These are phyloP conservation scores for Exophiala phaeomuriformis DNA, from an alignment of 2,329 filamentous ascomycete genomes.

Conservation along the genomic window DNA sequence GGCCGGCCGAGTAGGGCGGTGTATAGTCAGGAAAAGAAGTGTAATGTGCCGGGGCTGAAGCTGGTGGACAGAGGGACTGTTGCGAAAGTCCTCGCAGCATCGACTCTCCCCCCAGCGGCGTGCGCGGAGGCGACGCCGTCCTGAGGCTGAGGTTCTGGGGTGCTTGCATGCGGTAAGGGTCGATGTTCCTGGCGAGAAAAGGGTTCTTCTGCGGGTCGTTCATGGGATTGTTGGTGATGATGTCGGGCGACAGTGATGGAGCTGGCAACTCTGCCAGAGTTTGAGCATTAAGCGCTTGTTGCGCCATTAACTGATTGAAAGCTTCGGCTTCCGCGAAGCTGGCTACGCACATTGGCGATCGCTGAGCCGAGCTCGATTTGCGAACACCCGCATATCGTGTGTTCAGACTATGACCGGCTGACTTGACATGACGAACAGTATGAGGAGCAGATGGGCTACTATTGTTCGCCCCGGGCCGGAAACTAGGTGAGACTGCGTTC, in stretches of 20 bases:
- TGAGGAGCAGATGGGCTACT: conserved; percentile 31
- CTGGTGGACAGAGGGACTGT: conserved; percentile 34
- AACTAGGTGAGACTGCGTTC: conserved; percentile 39
- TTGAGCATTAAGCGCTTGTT: conserved; percentile 16
- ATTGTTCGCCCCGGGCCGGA: conserved; percentile 30
- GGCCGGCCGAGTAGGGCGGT: conserved; percentile 32
- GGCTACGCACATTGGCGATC: conserved; percentile 42
- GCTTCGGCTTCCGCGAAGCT: conserved; percentile 40
- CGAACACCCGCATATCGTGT: conserved; percentile 41
- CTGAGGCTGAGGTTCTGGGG: conserved; percentile 13
- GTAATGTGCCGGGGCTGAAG: conserved; percentile 40
- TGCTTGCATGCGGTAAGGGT: conserved; percentile 10
- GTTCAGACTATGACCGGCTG: conserved; percentile 38
- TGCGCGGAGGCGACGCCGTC: conserved; percentile 40
- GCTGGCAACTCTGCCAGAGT: conserved; percentile 13
- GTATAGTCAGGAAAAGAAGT: conserved; percentile 39
- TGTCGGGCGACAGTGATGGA: conserved; percentile 15
- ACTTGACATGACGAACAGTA: conserved; percentile 41
- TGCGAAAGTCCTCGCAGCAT: conserved; percentile 25
- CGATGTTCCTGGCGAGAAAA: conserved; percentile 11
- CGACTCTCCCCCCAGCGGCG: conserved; percentile 35
- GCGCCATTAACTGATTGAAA: conserved; percentile 29
- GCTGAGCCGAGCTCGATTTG: conserved; percentile 40
- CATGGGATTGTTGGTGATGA: conserved; percentile 7
- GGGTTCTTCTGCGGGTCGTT: conserved; percentile 26